A percentile compares a stretch with the other conserved stretches of the same genome.
These are phyloP conservation scores for Porpolomopsis calyptriformis DNA, from an alignment of 768 basidiomycete species.

Conservation along the genomic window DNA sequence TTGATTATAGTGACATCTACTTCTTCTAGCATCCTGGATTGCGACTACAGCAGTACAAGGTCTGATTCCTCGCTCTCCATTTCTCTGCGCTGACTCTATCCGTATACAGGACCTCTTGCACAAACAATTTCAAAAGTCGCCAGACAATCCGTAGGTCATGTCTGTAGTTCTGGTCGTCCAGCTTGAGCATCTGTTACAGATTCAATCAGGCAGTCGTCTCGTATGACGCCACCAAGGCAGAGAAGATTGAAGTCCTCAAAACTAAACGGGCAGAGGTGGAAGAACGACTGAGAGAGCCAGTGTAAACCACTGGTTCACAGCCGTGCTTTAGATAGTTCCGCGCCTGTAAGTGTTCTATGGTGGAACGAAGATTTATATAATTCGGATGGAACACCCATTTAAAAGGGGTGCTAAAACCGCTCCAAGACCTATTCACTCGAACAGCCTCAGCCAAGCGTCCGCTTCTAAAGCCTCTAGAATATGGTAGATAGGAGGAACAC, in stretches of 20 bases:
- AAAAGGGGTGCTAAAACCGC: too few species aligned
- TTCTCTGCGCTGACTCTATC: slow-evolving; percentile 2
- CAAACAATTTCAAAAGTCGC: slow-evolving; percentile 95
- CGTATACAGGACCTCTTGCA: slow-evolving; percentile 60
- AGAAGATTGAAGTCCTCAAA: slow-evolving; percentile 67
- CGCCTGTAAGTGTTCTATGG: too few species aligned
- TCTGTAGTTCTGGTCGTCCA: neutral
- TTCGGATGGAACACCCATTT: too few species aligned
- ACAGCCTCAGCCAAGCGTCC: too few species aligned
- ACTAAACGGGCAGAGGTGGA: slow-evolving; percentile 55
- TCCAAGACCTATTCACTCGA: too few species aligned
- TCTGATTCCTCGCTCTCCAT: slow-evolving; percentile 14
- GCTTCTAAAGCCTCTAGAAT: too few species aligned
- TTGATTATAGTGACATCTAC: slow-evolving; percentile 9
- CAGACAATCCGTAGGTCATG: slow-evolving; percentile 78
- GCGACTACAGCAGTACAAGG: slow-evolving; percentile 84
- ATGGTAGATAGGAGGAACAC: too few species aligned
- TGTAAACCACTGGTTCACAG: neutral
- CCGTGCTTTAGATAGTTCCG: neutral
- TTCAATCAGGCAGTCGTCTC: slow-evolving; percentile 75
- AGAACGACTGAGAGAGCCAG: slow-evolving; percentile 48
- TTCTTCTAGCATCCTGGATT: slow-evolving; percentile 69
- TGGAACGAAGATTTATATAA: too few species aligned
- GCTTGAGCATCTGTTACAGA: slow-evolving; percentile 25
- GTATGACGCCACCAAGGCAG: slow-evolving; percentile 84